Conservation (phyloP, 805 yeast genomes). For the Diddensiella santjacobensis region DNA sequence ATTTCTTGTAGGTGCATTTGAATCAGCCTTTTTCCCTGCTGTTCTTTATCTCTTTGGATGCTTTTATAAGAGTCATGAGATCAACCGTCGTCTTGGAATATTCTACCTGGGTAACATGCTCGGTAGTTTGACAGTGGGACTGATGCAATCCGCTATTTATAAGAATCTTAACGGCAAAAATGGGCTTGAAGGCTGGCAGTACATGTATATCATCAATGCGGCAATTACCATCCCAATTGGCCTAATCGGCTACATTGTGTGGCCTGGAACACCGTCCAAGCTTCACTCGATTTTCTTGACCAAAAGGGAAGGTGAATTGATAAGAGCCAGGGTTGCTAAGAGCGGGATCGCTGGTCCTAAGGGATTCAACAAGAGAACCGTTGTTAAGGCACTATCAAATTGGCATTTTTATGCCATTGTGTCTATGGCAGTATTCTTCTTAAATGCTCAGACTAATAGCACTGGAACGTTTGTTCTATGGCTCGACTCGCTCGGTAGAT, state of each 20-base stretch:
- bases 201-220: constrained; percentile 69
- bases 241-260: constrained; percentile 47
- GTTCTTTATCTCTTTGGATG: constrained; percentile 42
- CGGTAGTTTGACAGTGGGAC: constrained; percentile 60
- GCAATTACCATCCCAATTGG: constrained; percentile 57
- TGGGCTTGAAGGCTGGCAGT: constrained; percentile 65
- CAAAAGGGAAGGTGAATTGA: constrained; percentile 14
- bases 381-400: constrained; percentile 40
- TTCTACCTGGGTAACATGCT: constrained; percentile 61
- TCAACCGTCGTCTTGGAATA: constrained; percentile 58
- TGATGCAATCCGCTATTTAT: constrained; percentile 55
- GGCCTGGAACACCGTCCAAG: constrained; percentile 65
- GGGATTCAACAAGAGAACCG: constrained; percentile 44
- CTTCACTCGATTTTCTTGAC: constrained; percentile 42
- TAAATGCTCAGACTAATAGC: background rate
- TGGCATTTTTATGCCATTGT: constrained; percentile 60
- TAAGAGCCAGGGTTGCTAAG: constrained; percentile 1
- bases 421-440: constrained; percentile 54
- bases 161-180: constrained; percentile 44
- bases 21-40: constrained; percentile 62
- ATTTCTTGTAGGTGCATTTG: constrained; percentile 65
- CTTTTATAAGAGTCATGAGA: constrained; percentile 54
- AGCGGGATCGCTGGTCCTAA: constrained; percentile 37
- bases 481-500: constrained; percentile 3
- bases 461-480: constrained; percentile 5